phyloP scores from a whole-genome alignment of 441 rosid genomes.

The Pelargonium fulgidum region DNA sequence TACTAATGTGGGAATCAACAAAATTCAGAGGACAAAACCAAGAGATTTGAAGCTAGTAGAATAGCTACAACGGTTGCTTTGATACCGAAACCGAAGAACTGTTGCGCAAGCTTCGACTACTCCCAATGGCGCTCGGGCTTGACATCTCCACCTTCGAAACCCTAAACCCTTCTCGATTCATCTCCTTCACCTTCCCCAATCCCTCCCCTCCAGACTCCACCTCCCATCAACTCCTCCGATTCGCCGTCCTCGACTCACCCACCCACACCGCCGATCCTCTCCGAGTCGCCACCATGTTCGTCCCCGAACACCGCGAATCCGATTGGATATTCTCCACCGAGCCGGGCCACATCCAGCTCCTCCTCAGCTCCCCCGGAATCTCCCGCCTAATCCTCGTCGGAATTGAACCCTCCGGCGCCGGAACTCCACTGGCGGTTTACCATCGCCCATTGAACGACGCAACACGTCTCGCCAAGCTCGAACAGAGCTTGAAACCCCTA shows the following conservation, averaged over 20 bases:
- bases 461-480: constrained; percentile 16
- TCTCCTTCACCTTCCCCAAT: constrained; percentile 59
- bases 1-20: no score
- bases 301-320: constrained; percentile 55
- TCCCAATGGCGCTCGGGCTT: constrained; percentile 17
- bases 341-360: constrained; percentile 72
- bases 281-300: constrained; percentile 54
- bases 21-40: no score
- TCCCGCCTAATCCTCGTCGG: constrained; percentile 59
- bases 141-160: constrained; percentile 37
- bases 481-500: constrained; percentile 39
- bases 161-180: constrained; percentile 54
- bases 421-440: constrained; percentile 23
- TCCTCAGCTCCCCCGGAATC: constrained; percentile 38
- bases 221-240: constrained; percentile 34
- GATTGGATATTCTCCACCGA: constrained; percentile 87
- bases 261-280: constrained; percentile 25
- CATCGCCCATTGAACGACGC: constrained; percentile 16
- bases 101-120: no score
- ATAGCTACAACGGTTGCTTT: no score
- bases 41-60: no score
- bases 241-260: constrained; percentile 79
- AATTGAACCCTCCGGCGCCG: constrained; percentile 18
- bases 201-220: constrained; percentile 23
- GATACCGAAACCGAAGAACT: no score